A percentile compares a stretch with the other conserved stretches of the same genome.
Evolutionary conservation across 2,329 filamentous ascomycete species (phyloP).

Genomic region (Fusarium paranaense): DNA sequence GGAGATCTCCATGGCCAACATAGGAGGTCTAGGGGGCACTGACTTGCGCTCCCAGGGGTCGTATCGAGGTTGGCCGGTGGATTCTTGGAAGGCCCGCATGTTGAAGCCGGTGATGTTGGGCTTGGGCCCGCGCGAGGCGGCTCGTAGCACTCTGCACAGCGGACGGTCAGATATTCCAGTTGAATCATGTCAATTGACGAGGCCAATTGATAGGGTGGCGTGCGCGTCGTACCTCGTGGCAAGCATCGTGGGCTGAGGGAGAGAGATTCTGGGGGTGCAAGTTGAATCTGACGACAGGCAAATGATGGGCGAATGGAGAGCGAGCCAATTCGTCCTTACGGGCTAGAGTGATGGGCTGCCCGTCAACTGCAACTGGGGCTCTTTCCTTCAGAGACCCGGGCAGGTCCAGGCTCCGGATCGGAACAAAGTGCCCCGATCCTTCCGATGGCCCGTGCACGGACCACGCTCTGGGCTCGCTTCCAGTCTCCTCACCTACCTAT

Average conservation of each 20-base stretch:
- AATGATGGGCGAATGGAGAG: constrained; percentile 44
- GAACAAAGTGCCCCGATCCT: constrained; percentile 40
- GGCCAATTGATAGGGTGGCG: constrained; percentile 15
- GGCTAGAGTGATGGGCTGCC: constrained; percentile 17
- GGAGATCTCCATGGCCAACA: not conserved
- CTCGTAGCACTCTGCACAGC: constrained; percentile 59
- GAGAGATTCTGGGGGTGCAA: constrained; percentile 37
- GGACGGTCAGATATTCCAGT: constrained; percentile 27
- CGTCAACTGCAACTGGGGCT: constrained; percentile 24
- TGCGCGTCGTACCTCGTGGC: constrained; percentile 51
- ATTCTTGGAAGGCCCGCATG: constrained; percentile 80
- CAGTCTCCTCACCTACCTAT: constrained; percentile 14
- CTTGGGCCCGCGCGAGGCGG: constrained; percentile 63
- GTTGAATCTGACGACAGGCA: constrained; percentile 43
- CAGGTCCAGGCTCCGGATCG: constrained; percentile 15
- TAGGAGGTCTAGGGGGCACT: constrained; percentile 48
- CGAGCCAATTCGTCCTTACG: constrained; percentile 44
- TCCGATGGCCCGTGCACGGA: constrained; percentile 38
- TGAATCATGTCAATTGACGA: not conserved
- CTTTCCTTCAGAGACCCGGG: not conserved
- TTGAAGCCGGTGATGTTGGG: constrained; percentile 94
- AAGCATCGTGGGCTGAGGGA: constrained; percentile 50
- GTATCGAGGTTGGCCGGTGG: constrained; percentile 72
- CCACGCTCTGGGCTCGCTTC: constrained; percentile 18
- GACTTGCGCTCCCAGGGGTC: constrained; percentile 76